phyloP scores from a whole-genome alignment of 495 filamentous ascomycete genomes.

The Lophium mytilinum region DNA sequence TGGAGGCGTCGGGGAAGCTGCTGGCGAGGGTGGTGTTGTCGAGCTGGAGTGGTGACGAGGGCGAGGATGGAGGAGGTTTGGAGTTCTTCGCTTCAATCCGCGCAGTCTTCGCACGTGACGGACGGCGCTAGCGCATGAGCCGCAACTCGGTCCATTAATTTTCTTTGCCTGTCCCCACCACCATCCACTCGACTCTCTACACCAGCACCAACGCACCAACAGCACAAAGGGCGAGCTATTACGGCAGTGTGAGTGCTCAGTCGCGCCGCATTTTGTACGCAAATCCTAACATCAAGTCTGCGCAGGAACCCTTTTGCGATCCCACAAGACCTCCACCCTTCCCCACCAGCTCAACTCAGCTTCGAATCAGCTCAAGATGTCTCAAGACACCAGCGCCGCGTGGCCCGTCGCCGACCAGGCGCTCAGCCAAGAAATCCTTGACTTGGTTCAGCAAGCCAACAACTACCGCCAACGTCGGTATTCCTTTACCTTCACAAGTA shows the following conservation, averaged over 20 bases:
- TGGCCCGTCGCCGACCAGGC: conserved; percentile 76
- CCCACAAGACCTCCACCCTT: background rate
- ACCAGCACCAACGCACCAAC: background rate
- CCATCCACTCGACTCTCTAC: conserved; percentile 2
- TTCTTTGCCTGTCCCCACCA: conserved; percentile 1
- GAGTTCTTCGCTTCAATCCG: background rate
- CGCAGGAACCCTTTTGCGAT: conserved; percentile 17
- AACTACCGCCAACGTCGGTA: conserved; percentile 64
- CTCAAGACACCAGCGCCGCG: conserved; percentile 42
- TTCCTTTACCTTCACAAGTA: background rate
- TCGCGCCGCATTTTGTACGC: background rate
- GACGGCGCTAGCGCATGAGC: background rate
- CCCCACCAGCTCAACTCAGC: background rate
- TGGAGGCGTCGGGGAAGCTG: background rate
- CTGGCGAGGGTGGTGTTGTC: conserved; percentile 5
- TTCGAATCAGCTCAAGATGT: conserved; percentile 4
- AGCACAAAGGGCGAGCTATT: conserved; percentile 17
- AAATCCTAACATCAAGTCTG: background rate
- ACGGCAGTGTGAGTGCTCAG: conserved; percentile 12
- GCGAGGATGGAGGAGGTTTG: conserved; percentile 5
- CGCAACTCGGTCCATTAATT: background rate
- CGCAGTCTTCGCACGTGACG: conserved; percentile 5
- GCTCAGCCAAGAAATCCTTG: conserved; percentile 47
- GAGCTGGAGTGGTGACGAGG: conserved; percentile 4
- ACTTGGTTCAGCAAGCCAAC: conserved; percentile 77